These are phyloP conservation scores for Suillus americanus DNA, from an alignment of 768 basidiomycete species.

Conservation along the genomic window DNA sequence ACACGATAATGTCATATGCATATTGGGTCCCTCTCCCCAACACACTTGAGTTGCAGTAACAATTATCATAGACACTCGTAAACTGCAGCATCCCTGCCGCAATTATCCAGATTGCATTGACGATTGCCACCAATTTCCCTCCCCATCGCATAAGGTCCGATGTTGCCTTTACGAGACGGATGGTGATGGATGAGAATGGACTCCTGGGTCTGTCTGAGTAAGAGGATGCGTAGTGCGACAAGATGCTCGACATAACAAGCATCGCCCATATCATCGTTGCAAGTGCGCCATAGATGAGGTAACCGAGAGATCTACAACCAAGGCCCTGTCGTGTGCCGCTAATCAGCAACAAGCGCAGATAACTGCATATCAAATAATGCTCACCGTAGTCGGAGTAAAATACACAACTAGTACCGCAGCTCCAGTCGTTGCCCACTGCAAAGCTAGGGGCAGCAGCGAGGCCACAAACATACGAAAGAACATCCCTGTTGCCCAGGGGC, in stretches of 20 bases:
- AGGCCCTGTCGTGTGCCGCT: conserved; percentile 20
- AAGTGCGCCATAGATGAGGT: conserved; percentile 27
- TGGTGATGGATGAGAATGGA: not conserved
- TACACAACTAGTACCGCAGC: conserved; percentile 23
- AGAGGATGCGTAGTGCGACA: conserved; percentile 19
- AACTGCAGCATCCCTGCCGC: conserved; percentile 24
- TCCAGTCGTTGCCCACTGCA: conserved; percentile 30
- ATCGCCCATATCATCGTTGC: conserved; percentile 32
- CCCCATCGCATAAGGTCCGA: conserved; percentile 14
- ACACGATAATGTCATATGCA: conserved; percentile 32
- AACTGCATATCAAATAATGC: not conserved
- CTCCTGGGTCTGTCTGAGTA: not conserved
- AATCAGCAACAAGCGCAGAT: not conserved
- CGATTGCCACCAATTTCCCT: conserved; percentile 19
- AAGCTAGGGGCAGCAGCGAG: conserved; percentile 18
- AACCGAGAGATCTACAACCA: conserved; percentile 35
- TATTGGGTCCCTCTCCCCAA: conserved; percentile 9
- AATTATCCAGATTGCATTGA: conserved; percentile 23
- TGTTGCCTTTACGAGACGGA: conserved; percentile 2
- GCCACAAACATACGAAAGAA: conserved; percentile 21
- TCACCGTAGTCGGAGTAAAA: conserved; percentile 25
- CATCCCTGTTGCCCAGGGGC: conserved; percentile 18
- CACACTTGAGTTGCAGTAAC: conserved; percentile 26
- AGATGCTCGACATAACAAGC: conserved; percentile 28
- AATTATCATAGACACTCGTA: conserved; percentile 20